Conservation (phyloP, 2,329 filamentous ascomycete genomes). For the Diaporthe amygdali region DNA sequence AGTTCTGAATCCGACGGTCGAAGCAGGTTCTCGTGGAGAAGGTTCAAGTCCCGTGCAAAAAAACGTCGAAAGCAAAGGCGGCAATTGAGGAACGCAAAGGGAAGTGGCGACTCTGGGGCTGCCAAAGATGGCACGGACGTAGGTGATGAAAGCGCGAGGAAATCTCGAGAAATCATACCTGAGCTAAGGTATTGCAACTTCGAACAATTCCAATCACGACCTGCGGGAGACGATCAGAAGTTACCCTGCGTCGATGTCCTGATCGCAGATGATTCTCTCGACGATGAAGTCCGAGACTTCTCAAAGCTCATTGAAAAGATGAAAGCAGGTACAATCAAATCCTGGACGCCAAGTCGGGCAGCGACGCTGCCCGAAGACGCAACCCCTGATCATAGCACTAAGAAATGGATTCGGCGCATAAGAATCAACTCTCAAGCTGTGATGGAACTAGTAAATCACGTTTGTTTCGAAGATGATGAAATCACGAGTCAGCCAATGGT, state of each 20-base stretch:
- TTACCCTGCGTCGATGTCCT: background rate
- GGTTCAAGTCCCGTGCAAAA: background rate
- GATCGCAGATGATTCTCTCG: background rate
- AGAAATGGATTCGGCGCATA: background rate
- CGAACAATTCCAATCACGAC: background rate
- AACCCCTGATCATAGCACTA: rapidly evolving
- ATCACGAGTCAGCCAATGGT: background rate
- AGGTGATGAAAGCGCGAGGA: background rate
- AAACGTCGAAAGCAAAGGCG: background rate
- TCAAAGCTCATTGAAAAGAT: rapidly evolving
- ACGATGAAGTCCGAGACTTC: background rate
- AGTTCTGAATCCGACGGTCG: background rate
- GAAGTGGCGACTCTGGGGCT: too few species aligned
- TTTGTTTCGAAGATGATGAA: background rate
- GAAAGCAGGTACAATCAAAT: background rate
- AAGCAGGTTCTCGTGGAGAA: background rate
- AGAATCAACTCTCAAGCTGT: background rate
- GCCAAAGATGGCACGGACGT: background rate
- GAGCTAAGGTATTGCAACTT: background rate
- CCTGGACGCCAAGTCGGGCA: background rate
- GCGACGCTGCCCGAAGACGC: rapidly evolving
- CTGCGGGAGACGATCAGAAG: background rate
- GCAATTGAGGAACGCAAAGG: rapidly evolving
- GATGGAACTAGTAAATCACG: background rate
- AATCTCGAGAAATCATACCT: background rate